Percentiles rank a stretch among this genome's conserved stretches.
These are phyloP conservation scores for Globisporangium canariense DNA, from an alignment of 352 stramenopile species.

Conservation along the genomic window DNA sequence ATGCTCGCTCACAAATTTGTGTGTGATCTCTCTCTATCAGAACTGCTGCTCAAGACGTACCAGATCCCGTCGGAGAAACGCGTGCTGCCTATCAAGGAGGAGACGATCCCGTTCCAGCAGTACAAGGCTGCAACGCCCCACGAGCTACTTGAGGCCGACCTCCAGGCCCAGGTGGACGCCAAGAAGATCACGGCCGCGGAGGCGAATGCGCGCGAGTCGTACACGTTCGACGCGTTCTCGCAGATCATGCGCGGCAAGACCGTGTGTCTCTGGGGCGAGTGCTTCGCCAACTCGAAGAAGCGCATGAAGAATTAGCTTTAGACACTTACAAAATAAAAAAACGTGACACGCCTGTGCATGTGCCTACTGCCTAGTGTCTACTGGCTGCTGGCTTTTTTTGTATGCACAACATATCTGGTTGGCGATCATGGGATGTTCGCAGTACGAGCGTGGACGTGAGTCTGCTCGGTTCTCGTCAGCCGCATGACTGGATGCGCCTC, in stretches of 20 bases:
- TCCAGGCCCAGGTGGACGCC: conserved; percentile 39
- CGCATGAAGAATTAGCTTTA: conserved; percentile 72
- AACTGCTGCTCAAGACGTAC: conserved; percentile 71
- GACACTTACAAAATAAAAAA: conserved; percentile 1
- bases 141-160: conserved; percentile 32
- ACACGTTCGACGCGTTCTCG: conserved; percentile 76
- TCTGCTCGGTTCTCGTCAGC: conserved; percentile 43
- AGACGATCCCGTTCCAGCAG: conserved; percentile 76
- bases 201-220: conserved; percentile 40
- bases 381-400: background rate
- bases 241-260: conserved; percentile 78
- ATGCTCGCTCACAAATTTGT: background rate
- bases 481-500: conserved; percentile 79
- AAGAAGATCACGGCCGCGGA: conserved; percentile 59
- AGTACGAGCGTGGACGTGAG: background rate
- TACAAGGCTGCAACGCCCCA: conserved; percentile 46
- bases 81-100: conserved; percentile 58
- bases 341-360: background rate
- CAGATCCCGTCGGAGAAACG: conserved; percentile 86
- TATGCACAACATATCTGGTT: background rate
- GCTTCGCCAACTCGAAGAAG: conserved; percentile 81
- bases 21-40: conserved; percentile 12
- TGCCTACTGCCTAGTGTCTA: background rate
- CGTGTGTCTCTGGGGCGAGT: conserved; percentile 84
- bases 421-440: background rate